Evolutionary conservation across 306 rosid genomes (phyloP).

Genomic region (Urtica urens): DNA sequence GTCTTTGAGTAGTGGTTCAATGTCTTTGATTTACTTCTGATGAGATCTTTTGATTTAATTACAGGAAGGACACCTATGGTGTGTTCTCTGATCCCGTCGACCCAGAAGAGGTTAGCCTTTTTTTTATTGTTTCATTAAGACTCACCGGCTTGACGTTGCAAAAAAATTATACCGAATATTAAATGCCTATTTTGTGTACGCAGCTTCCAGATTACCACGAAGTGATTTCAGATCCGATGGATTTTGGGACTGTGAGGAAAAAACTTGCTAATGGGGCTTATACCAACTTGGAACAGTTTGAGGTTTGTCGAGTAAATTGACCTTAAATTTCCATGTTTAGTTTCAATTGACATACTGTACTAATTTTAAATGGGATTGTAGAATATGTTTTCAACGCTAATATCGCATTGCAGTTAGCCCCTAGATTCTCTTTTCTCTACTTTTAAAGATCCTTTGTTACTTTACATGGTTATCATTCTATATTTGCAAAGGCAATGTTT

Average conservation of each 20-base stretch:
- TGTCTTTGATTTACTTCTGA: conserved; percentile 18
- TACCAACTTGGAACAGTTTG: conserved; percentile 47
- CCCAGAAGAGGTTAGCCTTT: conserved; percentile 50
- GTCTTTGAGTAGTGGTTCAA: conserved; percentile 18
- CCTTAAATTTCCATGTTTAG: not conserved
- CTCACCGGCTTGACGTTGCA: no score
- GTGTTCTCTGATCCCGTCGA: conserved; percentile 66
- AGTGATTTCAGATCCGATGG: conserved; percentile 55
- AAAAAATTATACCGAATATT: no score
- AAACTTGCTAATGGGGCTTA: conserved; percentile 38
- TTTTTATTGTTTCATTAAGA: no score
- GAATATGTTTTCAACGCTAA: no score
- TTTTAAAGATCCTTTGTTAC: no score
- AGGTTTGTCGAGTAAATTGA: conserved; percentile 24
- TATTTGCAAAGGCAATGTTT: no score
- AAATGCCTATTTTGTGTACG: conserved; percentile 5
- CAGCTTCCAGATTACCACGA: conserved; percentile 71
- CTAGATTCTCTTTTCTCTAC: no score
- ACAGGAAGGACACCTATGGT: conserved; percentile 61
- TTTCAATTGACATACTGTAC: no score
- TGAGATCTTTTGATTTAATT: conserved; percentile 15
- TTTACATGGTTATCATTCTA: no score
- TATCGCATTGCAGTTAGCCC: no score
- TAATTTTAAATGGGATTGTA: no score
- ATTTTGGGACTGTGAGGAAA: conserved; percentile 51